These are phyloP conservation scores for Hura crepitans DNA, from an alignment of 441 rosid species.

Conservation along the genomic window DNA sequence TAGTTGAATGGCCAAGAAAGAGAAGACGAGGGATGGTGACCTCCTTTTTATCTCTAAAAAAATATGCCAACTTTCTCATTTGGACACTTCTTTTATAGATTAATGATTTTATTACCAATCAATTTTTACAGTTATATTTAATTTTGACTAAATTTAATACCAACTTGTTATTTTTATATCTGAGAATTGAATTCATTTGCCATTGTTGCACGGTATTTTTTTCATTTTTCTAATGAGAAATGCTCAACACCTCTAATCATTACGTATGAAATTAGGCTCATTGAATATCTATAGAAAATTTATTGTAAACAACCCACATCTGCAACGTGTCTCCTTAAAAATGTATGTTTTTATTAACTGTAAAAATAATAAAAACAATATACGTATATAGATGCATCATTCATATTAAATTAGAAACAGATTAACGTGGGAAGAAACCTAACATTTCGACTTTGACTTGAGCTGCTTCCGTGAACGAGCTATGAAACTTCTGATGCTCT, in stretches of 20 bases:
- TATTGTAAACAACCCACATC: too few relatives aligned
- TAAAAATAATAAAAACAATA: too few relatives aligned
- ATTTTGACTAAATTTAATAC: constrained; percentile 10
- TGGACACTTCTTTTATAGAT: constrained; percentile 18
- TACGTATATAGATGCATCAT: too few relatives aligned
- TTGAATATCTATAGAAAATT: too few relatives aligned
- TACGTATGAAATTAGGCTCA: neutral
- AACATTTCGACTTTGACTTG: too few relatives aligned
- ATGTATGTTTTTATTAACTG: too few relatives aligned
- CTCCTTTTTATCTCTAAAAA: neutral
- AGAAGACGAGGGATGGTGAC: neutral
- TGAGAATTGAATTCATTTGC: constrained; percentile 11
- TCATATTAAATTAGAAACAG: too few relatives aligned
- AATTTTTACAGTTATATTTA: neutral
- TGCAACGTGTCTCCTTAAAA: too few relatives aligned
- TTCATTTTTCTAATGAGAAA: neutral
- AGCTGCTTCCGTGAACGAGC: too few relatives aligned
- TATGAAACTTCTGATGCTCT: neutral
- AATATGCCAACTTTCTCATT: neutral
- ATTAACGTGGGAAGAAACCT: too few relatives aligned
- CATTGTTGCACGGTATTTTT: neutral
- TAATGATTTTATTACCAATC: constrained; percentile 12
- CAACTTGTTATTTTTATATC: constrained; percentile 16
- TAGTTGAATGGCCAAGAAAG: neutral
- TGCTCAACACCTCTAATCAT: constrained; percentile 9